Conservation (phyloP, 129 eudicot species). For the Logfia minima region DNA sequence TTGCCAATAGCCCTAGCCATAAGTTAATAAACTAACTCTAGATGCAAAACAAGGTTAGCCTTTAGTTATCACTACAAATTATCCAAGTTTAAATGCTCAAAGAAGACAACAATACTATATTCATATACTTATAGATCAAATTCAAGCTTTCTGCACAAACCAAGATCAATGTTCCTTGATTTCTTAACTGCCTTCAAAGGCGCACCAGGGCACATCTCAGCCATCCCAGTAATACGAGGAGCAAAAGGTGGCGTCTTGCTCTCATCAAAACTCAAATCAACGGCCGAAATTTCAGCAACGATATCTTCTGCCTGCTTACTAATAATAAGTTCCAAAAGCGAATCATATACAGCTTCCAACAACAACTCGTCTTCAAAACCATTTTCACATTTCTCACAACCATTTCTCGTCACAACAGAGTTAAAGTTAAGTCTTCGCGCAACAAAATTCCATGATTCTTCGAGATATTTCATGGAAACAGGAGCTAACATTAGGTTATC, state of each 20-base stretch:
- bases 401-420: constrained; percentile 20
- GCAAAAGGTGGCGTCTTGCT: constrained; percentile 48
- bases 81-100: neutral
- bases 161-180: constrained; percentile 41
- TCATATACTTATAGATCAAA: constrained; percentile 36
- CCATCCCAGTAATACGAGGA: constrained; percentile 48
- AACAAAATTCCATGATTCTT: constrained; percentile 39
- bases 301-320: constrained; percentile 41
- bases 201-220: constrained; percentile 68
- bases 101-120: constrained; percentile 2
- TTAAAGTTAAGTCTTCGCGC: constrained; percentile 49
- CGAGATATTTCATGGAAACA: constrained; percentile 30
- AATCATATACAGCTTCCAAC: constrained; percentile 38
- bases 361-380: constrained; percentile 42
- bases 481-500: constrained; percentile 54
- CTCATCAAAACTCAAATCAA: constrained; percentile 21
- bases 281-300: constrained; percentile 21
- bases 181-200: constrained; percentile 47
- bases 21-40: constrained; percentile 26
- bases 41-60: constrained; percentile 40
- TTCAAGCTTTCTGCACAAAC: constrained; percentile 65
- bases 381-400: constrained; percentile 1
- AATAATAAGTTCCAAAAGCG: constrained; percentile 52
- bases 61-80: constrained; percentile 30
- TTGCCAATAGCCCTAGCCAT: constrained; percentile 17